These are phyloP conservation scores for Coelastrella sp. DNA, from an alignment of 139 green algal genomes.

Conservation along the genomic window DNA sequence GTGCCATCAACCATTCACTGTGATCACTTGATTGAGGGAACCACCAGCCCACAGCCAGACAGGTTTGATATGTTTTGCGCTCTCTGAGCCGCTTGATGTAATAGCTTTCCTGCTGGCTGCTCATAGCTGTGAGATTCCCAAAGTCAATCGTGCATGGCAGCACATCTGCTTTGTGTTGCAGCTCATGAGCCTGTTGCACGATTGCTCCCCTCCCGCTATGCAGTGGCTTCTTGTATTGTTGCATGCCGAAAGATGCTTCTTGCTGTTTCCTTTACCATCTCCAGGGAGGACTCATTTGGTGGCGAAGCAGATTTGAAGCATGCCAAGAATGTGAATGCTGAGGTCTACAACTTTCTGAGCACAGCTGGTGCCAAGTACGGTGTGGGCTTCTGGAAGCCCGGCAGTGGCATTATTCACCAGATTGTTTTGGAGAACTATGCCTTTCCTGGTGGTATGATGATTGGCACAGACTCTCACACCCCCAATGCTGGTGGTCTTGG, in stretches of 20 bases:
- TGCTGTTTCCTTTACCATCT: no score
- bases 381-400: constrained; percentile 96
- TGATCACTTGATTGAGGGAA: constrained; percentile 97
- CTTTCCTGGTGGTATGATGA: constrained; percentile 94
- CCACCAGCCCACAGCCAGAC: constrained; percentile 89
- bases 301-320: constrained; percentile 83
- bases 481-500: constrained; percentile 94
- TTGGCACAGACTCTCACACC: constrained; percentile 96
- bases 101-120: no score
- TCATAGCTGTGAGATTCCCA: no score
- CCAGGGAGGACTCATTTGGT: constrained; percentile 74
- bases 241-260: no score
- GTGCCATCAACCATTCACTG: constrained; percentile 97
- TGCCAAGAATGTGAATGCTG: constrained; percentile 86
- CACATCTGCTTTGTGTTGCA: no score
- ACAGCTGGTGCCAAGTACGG: constrained; percentile 92
- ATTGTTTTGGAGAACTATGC: constrained; percentile 98
- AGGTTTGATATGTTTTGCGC: constrained; percentile 65
- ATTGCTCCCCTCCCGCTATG: no score
- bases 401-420: constrained; percentile 96
- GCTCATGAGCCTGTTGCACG: no score
- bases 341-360: constrained; percentile 97
- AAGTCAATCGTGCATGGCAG: no score
- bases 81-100: no score
- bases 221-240: no score